Conservation (phyloP, 257 asterid species). For the Przewalskia tangutica region DNA sequence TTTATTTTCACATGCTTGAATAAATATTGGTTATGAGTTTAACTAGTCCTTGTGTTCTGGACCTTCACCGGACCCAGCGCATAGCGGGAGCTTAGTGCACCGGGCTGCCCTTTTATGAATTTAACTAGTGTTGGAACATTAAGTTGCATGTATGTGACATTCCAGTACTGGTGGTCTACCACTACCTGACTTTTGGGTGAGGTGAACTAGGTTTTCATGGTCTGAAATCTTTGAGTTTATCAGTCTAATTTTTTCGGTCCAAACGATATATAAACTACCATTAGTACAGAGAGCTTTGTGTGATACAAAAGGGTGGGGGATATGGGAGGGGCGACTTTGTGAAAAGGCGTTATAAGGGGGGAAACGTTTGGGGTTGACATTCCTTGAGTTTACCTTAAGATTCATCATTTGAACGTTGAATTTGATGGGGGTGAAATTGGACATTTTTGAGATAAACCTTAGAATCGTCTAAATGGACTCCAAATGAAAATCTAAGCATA, state of each 20-base stretch:
- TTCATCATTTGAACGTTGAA: too few relatives aligned
- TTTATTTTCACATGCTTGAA: neutral
- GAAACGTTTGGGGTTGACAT: neutral
- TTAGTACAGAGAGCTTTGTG: neutral
- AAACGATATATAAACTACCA: neutral
- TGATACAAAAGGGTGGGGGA: neutral
- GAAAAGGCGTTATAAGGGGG: neutral
- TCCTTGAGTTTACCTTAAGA: neutral
- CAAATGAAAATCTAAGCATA: too few relatives aligned
- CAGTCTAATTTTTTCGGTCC: neutral
- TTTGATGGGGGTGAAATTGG: too few relatives aligned
- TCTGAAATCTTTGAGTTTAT: neutral
- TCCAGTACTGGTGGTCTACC: neutral
- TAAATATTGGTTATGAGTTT: neutral
- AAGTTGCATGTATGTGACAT: neutral
- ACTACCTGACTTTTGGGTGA: neutral
- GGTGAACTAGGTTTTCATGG: neutral
- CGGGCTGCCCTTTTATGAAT: neutral
- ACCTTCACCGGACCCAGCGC: too few relatives aligned
- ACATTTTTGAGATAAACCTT: too few relatives aligned
- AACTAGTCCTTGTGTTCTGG: too few relatives aligned
- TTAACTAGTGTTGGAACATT: neutral
- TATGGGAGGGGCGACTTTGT: neutral
- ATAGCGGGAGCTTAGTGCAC: too few relatives aligned
- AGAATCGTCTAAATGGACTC: too few relatives aligned